Evolutionary conservation across 495 filamentous ascomycete genomes (phyloP).

Genomic region (Polyplosphaeria fusca): DNA sequence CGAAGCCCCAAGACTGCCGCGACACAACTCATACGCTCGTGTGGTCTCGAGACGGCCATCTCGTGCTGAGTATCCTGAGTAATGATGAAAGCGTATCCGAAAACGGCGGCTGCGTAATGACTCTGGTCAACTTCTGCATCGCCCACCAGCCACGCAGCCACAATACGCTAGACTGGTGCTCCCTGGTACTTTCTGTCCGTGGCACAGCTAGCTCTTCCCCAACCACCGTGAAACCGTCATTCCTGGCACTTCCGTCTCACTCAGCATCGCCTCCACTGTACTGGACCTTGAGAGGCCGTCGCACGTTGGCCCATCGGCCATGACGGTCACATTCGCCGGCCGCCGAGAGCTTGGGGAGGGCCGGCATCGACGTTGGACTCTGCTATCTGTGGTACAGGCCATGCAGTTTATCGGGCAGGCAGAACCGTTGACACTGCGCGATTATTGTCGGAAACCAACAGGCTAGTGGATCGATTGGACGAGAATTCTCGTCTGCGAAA

Average conservation of each 20-base stretch:
- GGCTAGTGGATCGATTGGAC: background rate
- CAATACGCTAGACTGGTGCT: background rate
- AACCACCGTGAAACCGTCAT: background rate
- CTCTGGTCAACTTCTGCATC: no score
- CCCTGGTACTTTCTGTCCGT: background rate
- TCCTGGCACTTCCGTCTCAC: slow-evolving; percentile 4
- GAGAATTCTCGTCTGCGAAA: background rate
- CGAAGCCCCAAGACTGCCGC: slow-evolving; percentile 5
- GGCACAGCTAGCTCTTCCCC: background rate
- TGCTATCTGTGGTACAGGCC: background rate
- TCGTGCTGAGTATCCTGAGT: no score
- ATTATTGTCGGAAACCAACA: background rate
- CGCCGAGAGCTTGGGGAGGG: no score
- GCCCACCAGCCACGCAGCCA: slow-evolving; percentile 14
- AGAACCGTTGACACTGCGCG: background rate
- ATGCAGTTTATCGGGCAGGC: background rate
- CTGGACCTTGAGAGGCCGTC: background rate
- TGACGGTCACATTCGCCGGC: background rate
- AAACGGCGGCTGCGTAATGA: background rate
- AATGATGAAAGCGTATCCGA: no score
- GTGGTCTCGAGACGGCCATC: no score
- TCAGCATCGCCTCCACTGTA: slow-evolving; percentile 3
- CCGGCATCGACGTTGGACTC: no score
- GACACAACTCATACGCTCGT: background rate
- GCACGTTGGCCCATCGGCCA: background rate